These are phyloP conservation scores for Leucoagaricus sp. DNA, from an alignment of 1,284 basidiomycete species.

Conservation along the genomic window DNA sequence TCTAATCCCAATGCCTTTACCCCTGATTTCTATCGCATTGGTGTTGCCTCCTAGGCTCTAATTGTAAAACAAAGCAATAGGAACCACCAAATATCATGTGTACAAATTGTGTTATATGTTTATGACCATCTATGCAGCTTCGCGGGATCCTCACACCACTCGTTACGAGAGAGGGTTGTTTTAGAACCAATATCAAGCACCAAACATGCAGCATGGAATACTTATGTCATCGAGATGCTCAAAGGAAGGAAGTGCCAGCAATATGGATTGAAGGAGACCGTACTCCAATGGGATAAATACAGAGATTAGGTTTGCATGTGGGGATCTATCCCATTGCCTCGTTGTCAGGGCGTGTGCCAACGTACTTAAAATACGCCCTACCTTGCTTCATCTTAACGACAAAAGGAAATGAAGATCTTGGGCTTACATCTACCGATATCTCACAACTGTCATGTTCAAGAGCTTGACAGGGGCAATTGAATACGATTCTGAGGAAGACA, in stretches of 20 bases:
- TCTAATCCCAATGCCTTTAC: conserved; percentile 41
- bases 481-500: neutral
- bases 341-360: neutral
- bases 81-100: neutral
- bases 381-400: neutral
- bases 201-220: neutral
- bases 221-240: neutral
- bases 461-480: neutral
- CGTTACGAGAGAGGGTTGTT: neutral
- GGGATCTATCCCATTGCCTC: conserved; percentile 5
- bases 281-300: neutral
- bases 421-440: neutral
- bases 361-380: neutral
- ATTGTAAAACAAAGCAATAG: neutral
- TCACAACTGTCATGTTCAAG: neutral
- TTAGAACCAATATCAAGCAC: neutral
- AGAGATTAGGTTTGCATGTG: conserved; percentile 9
- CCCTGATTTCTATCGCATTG: conserved; percentile 44
- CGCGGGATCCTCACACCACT: conserved; percentile 1
- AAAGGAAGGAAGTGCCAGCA: neutral
- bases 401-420: neutral
- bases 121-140: neutral
- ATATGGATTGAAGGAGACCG: neutral
- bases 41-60: conserved; percentile 25
- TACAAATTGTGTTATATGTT: neutral